Evolutionary conservation across 2,329 filamentous ascomycete species (phyloP).

Genomic region (Colletotrichum camelliae): DNA sequence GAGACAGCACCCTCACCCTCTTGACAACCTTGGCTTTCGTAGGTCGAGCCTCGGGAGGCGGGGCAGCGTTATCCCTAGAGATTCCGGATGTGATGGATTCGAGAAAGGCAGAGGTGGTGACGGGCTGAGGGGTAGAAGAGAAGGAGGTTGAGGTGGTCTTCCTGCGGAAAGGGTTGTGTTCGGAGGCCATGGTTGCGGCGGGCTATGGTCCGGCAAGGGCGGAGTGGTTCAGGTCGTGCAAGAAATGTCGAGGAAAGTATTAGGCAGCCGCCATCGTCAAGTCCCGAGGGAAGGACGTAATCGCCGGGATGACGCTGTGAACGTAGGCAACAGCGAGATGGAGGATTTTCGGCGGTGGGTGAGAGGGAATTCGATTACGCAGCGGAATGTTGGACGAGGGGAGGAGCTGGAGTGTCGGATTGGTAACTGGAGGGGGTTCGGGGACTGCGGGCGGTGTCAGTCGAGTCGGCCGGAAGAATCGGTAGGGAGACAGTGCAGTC

Average conservation of each 20-base stretch:
- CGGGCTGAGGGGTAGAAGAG: conserved; percentile 25
- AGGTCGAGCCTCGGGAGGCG: conserved; percentile 16
- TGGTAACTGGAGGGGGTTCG: conserved; percentile 4
- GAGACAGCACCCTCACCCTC: conserved; percentile 71
- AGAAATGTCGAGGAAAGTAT: conserved; percentile 1
- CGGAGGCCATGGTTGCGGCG: conserved; percentile 32
- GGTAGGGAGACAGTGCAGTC: neutral
- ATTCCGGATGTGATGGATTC: conserved; percentile 32
- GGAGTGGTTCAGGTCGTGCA: neutral
- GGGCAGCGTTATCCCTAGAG: conserved; percentile 26
- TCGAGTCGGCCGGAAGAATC: conserved; percentile 14
- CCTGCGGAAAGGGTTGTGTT: conserved; percentile 56
- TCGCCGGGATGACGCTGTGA: neutral
- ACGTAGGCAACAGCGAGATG: neutral
- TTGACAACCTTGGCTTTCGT: conserved; percentile 61
- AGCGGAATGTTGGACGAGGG: neutral
- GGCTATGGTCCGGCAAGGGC: neutral
- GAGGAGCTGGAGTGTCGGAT: neutral
- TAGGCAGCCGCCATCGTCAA: conserved; percentile 20
- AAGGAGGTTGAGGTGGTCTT: conserved; percentile 31
- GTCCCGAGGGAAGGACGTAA: neutral
- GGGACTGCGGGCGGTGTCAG: conserved; percentile 15
- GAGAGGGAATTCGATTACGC: neutral
- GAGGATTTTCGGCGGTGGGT: neutral
- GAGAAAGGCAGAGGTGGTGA: conserved; percentile 29